Percentiles rank a stretch among this genome's conserved stretches.
Evolutionary conservation across 371 early-diverging fungal species (phyloP).

Genomic region (Rhizomucor miehei): DNA sequence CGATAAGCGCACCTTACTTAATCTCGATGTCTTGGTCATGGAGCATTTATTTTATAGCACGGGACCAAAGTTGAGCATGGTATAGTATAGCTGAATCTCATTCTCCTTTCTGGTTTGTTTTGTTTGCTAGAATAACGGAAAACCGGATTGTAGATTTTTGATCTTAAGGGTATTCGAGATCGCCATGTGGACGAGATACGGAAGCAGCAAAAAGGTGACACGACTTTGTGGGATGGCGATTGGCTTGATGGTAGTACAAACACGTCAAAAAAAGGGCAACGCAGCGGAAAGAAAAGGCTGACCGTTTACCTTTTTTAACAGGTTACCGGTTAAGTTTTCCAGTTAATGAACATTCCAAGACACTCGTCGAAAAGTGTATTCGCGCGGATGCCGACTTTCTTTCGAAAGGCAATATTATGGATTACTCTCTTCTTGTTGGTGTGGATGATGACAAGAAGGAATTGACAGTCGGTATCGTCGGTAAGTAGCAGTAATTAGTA

Average conservation of each 20-base stretch:
- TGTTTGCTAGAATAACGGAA: too few relatives aligned
- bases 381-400: constrained; percentile 85
- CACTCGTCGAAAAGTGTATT: constrained; percentile 71
- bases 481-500: constrained; percentile 27
- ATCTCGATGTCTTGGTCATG: constrained; percentile 93
- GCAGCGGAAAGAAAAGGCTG: background rate
- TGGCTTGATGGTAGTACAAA: constrained; percentile 51
- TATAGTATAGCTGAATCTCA: constrained; percentile 20
- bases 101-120: too few relatives aligned
- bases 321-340: constrained; percentile 29
- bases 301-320: background rate
- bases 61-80: constrained; percentile 59
- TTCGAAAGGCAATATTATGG: constrained; percentile 87
- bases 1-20: constrained; percentile 59
- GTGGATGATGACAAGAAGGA: constrained; percentile 78
- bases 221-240: constrained; percentile 69
- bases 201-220: constrained; percentile 29
- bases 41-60: constrained; percentile 84
- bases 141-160: constrained; percentile 62
- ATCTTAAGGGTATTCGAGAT: constrained; percentile 84
- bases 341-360: constrained; percentile 74
- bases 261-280: background rate
- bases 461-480: constrained; percentile 88
- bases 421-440: constrained; percentile 89
- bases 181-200: constrained; percentile 45